Conservation (phyloP, 345 rosid genomes). For the Lepidium sativum region DNA sequence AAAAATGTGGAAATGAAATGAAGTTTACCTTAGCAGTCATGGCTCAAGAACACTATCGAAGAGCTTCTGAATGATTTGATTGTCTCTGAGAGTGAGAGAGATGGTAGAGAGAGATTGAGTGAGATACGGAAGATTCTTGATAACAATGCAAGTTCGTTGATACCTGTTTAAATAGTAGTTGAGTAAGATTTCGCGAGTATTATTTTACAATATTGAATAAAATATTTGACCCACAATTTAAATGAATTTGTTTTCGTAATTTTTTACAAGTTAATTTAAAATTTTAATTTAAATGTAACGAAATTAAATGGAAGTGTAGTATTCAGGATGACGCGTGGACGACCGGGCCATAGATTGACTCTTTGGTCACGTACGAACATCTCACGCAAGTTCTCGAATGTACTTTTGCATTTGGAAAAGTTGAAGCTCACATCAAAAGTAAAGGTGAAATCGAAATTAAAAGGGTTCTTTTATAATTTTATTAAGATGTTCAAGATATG, state of each 20-base stretch:
- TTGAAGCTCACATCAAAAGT: neutral
- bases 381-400: neutral
- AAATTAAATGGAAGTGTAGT: neutral
- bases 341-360: neutral
- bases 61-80: neutral
- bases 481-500: no score
- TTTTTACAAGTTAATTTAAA: neutral
- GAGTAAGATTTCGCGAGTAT: neutral
- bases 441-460: no score
- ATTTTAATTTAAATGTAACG: neutral
- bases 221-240: neutral
- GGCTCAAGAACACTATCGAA: neutral
- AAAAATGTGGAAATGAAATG: neutral
- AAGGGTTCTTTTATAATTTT: no score
- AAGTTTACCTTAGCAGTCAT: conserved; percentile 15
- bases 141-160: neutral
- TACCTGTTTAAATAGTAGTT: neutral
- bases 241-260: neutral
- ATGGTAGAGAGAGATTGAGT: neutral
- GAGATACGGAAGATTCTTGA: conserved; percentile 2
- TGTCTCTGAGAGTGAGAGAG: neutral
- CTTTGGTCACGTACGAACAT: neutral
- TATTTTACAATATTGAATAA: neutral
- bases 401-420: neutral
- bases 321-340: neutral